Evolutionary conservation across 1,284 basidiomycete species (phyloP), one percentile per base, ranked within the genome.

Genomic region (Mycena citricolor): DNA sequence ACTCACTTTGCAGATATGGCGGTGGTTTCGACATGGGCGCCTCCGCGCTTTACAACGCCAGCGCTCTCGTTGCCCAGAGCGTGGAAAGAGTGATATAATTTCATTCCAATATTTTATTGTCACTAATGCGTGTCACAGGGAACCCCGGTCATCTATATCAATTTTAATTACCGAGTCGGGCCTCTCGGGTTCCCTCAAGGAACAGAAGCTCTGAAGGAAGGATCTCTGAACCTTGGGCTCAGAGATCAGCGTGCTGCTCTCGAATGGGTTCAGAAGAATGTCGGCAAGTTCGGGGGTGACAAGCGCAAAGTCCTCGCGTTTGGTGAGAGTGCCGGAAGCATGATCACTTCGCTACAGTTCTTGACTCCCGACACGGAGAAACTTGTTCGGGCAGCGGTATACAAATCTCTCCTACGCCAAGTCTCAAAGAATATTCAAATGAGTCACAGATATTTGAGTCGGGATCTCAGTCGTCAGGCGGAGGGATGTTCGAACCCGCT

Each of bases 241-340:
- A 61, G 72, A 14, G 73, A 76, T 49, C 71, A 75, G 50, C 57
- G 69, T 10, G 67, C 66, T 1, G 73, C 65, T 0, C 48, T 76
- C 13, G 64, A 71, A 51, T 77, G 74, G 74, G 61, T 74, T 4
- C 65, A 73, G 40, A 50, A 65, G 22, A 60, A 74, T 53, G 71
- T 76, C 17, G 35, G 51, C 7, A 54, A 61, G 17, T 73, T 73
- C 39, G 71, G 71, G 8, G 70, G 70, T 1, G 63, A 74, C 52
- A 66, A 67, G 6, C 54, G 62, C 10, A 54, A 64, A 33, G 61
- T 72, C 5, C 68, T 67, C 12, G 69, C 73, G 19, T 61, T 57
- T 20, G 71, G 72, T 3, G 69, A 73, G 46, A 70, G 68, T 39
- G 71, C 72, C 7, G 73, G 70, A 6, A 70, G 67, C 16, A 59